Conservation (phyloP, 2,329 filamentous ascomycete species). For the Fusarium sp. region DNA sequence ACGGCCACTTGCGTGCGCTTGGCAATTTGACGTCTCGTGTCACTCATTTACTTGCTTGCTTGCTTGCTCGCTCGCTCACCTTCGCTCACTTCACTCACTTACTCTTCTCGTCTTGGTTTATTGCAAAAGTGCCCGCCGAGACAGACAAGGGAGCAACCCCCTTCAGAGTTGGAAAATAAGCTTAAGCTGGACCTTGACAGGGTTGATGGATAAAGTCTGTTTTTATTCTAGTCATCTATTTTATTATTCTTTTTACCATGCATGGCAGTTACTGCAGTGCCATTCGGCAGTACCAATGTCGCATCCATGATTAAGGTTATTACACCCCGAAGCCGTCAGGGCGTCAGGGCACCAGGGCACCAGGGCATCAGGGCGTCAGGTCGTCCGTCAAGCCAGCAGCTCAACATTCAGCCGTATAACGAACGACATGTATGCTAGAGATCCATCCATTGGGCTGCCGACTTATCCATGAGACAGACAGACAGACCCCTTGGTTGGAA, state of each 20-base stretch:
- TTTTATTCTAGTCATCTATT: not conserved
- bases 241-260: not conserved
- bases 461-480: conserved; percentile 43
- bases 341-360: no score
- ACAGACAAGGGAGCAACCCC: conserved; percentile 6
- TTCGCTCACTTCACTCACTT: no score
- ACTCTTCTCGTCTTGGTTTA: not conserved
- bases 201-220: conserved; percentile 23
- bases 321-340: no score
- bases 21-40: conserved; percentile 27
- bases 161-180: conserved; percentile 40
- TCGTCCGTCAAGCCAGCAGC: no score
- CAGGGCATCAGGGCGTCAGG: no score
- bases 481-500: conserved; percentile 33
- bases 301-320: not conserved
- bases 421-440: no score
- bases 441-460: conserved; percentile 36
- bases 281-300: not conserved
- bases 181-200: conserved; percentile 41
- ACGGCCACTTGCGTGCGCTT: conserved; percentile 37
- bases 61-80: no score
- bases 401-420: no score
- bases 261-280: not conserved
- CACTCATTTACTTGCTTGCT: no score
- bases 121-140: conserved; percentile 23